These are phyloP conservation scores for Arxiozyma bovina DNA, from an alignment of 1,139 yeast genomes.

Conservation along the genomic window DNA sequence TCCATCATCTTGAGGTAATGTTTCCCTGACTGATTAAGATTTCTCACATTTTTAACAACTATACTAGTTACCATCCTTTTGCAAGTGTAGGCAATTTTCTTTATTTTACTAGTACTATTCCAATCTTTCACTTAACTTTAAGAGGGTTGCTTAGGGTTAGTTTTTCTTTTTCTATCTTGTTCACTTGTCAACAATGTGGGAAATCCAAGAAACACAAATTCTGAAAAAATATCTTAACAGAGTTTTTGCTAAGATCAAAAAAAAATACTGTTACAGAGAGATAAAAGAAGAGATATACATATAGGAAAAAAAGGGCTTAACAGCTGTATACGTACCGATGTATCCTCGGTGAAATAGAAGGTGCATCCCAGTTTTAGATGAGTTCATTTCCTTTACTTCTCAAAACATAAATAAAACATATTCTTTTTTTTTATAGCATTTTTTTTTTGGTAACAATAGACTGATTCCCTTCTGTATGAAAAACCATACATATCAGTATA, in stretches of 20 bases:
- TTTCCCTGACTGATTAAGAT: not conserved
- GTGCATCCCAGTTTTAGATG: not conserved
- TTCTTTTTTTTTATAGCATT: no score
- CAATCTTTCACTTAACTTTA: no score
- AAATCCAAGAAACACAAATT: no score
- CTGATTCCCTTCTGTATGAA: not conserved
- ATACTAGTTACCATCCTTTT: not conserved
- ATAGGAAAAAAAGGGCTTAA: not conserved
- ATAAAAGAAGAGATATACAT: not conserved
- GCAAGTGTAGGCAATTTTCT: no score
- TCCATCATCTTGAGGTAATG: not conserved
- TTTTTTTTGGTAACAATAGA: no score
- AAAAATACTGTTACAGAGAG: no score
- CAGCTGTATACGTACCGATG: not conserved
- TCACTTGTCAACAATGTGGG: not conserved
- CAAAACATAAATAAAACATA: not conserved
- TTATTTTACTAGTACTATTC: no score
- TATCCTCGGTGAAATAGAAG: not conserved
- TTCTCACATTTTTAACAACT: not conserved
- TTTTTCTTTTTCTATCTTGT: no score
- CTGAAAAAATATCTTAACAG: not conserved
- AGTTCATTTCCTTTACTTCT: not conserved
- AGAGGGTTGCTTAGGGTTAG: no score
- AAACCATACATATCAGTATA: no score
- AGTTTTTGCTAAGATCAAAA: not conserved